Evolutionary conservation across 768 basidiomycete genomes (phyloP).

Genomic region (Russula foetens): DNA sequence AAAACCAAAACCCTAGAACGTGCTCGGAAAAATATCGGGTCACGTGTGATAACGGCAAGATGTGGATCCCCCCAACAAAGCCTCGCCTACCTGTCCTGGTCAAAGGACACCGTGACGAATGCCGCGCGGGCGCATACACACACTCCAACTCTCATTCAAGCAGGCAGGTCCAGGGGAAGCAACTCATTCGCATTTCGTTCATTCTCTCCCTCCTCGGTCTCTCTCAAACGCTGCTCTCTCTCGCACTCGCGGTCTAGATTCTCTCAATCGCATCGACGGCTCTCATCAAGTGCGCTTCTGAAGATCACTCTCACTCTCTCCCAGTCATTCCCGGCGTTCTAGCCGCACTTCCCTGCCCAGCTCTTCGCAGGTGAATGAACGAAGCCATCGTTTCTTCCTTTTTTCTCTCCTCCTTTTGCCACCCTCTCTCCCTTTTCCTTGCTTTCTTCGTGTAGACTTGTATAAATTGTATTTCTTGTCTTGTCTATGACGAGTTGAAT

Average conservation of each 20-base stretch:
- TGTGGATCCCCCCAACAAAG: not conserved
- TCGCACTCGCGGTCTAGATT: not conserved
- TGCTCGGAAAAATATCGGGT: slow-evolving; percentile 13
- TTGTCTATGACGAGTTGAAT: slow-evolving; percentile 1
- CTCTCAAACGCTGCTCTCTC: not conserved
- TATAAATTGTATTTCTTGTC: not conserved
- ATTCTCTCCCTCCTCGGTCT: not conserved
- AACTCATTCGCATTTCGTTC: not conserved
- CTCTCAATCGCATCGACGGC: not conserved
- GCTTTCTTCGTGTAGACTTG: not conserved
- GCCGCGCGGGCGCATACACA: not conserved
- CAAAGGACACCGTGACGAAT: no score
- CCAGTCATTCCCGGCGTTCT: not conserved
- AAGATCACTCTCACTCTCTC: not conserved
- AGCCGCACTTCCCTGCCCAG: not conserved
- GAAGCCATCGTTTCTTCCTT: not conserved
- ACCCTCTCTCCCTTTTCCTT: not conserved
- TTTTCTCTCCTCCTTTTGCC: not conserved
- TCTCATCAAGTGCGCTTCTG: not conserved
- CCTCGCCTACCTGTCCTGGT: no score
- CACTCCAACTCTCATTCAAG: not conserved
- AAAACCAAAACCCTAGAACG: not conserved
- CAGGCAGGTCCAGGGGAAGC: not conserved
- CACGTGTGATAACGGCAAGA: not conserved
- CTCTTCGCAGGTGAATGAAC: slow-evolving; percentile 8